Conservation (phyloP, 176 grass and related monocot genomes). For the Ampelocalamus luodianensis region DNA sequence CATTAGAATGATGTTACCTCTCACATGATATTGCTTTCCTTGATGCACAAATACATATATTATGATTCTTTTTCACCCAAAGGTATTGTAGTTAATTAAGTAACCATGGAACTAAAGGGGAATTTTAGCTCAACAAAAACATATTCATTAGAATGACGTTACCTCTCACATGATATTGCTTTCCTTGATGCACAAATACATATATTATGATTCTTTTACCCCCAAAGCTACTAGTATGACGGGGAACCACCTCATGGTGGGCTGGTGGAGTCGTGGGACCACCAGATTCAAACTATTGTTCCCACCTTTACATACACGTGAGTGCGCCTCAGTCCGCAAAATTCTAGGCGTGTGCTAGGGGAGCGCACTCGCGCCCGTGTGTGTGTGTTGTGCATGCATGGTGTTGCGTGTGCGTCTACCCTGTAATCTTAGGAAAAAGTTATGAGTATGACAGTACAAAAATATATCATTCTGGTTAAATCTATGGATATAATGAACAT, state of each 20-base stretch:
- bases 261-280: background rate
- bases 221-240: background rate
- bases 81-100: background rate
- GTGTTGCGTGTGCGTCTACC: background rate
- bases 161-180: slow-evolving; percentile 14
- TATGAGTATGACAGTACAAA: background rate
- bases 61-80: slow-evolving; percentile 9
- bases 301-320: no score
- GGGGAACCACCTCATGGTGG: background rate
- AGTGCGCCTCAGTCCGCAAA: background rate
- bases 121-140: background rate
- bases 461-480: slow-evolving; percentile 33
- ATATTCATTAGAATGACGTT: background rate
- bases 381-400: background rate
- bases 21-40: slow-evolving; percentile 11
- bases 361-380: background rate
- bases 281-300: background rate
- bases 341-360: background rate
- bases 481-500: slow-evolving; percentile 16
- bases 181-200: slow-evolving; percentile 10
- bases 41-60: slow-evolving; percentile 8
- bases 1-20: background rate
- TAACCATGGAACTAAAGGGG: slow-evolving; percentile 20
- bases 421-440: background rate
- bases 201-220: slow-evolving; percentile 20